phyloP scores from a whole-genome alignment of 805 yeast species.

The Candida cerambycidarum region DNA sequence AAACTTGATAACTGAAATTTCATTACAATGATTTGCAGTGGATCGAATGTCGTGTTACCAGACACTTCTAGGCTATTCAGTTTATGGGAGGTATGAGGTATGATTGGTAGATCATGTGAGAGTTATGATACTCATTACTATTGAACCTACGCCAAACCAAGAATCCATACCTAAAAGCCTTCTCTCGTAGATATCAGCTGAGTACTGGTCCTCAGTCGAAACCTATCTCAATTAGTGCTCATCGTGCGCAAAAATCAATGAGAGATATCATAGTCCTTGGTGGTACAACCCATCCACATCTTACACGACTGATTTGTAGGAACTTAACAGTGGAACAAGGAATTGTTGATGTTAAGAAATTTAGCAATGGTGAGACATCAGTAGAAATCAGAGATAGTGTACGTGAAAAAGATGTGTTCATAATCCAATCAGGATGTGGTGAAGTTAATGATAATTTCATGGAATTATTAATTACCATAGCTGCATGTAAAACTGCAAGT shows the following conservation, averaged over 20 bases:
- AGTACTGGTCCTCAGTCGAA: too few relatives aligned
- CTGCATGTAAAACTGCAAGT: slow-evolving; percentile 92
- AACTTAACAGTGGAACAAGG: slow-evolving; percentile 76
- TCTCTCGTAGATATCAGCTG: too few relatives aligned
- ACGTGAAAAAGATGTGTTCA: slow-evolving; percentile 93
- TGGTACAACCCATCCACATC: slow-evolving; percentile 83
- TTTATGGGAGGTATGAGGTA: too few relatives aligned
- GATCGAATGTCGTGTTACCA: too few relatives aligned
- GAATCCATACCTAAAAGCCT: too few relatives aligned
- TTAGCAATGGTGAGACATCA: slow-evolving; percentile 91
- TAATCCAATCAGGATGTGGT: slow-evolving; percentile 84
- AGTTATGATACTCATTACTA: too few relatives aligned
- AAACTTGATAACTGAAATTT: too few relatives aligned
- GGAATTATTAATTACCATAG: slow-evolving; percentile 76
- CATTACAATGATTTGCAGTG: too few relatives aligned
- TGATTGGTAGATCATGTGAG: too few relatives aligned
- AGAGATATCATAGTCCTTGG: slow-evolving; percentile 86
- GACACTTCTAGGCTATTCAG: too few relatives aligned
- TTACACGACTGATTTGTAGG: slow-evolving; percentile 73
- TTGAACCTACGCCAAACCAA: too few relatives aligned
- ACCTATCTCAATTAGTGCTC: neutral
- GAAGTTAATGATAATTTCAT: slow-evolving; percentile 84
- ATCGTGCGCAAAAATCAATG: slow-evolving; percentile 38
- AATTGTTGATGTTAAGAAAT: slow-evolving; percentile 58
- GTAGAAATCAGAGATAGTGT: slow-evolving; percentile 85